Percentiles rank a stretch among this genome's conserved stretches.
Evolutionary conservation across 1,284 basidiomycete genomes (phyloP).

Genomic region (Papiliotrema terrestris): DNA sequence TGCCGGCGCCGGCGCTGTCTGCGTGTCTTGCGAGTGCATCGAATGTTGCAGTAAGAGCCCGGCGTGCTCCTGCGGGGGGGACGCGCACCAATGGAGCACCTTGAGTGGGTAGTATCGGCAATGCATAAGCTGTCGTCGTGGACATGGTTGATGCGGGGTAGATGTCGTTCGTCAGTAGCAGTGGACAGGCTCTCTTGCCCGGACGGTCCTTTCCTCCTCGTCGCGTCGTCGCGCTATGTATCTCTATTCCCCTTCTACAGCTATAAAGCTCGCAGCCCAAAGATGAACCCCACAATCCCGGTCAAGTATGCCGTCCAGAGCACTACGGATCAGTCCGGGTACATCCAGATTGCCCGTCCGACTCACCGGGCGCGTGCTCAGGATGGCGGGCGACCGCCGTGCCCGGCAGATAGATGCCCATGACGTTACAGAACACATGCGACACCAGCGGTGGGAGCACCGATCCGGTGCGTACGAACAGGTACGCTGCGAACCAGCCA

Average conservation of each 20-base stretch:
- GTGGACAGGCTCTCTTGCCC: no score
- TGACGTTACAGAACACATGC: slow-evolving; percentile 89
- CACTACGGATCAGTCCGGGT: slow-evolving; percentile 4
- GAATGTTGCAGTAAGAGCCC: no score
- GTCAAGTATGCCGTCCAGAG: slow-evolving; percentile 36
- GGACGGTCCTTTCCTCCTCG: no score
- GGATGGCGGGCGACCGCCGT: slow-evolving; percentile 37
- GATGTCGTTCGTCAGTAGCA: no score
- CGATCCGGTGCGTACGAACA: slow-evolving; percentile 64
- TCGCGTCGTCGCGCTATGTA: neutral
- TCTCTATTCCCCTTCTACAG: neutral
- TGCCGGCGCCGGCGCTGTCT: no score
- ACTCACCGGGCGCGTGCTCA: slow-evolving; percentile 12
- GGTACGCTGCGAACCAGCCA: slow-evolving; percentile 80
- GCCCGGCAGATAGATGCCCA: slow-evolving; percentile 60
- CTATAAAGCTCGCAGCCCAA: slow-evolving; percentile 6
- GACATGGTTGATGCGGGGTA: no score
- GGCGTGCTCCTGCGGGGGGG: no score
- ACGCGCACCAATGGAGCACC: no score
- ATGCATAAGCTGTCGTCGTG: no score
- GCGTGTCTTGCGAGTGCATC: no score
- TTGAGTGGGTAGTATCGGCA: no score
- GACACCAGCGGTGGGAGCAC: slow-evolving; percentile 60
- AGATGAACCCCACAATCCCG: slow-evolving; percentile 43
- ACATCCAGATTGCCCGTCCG: neutral